phyloP scores from a whole-genome alignment of 768 basidiomycete species.

The Cystoderma amianthinum region DNA sequence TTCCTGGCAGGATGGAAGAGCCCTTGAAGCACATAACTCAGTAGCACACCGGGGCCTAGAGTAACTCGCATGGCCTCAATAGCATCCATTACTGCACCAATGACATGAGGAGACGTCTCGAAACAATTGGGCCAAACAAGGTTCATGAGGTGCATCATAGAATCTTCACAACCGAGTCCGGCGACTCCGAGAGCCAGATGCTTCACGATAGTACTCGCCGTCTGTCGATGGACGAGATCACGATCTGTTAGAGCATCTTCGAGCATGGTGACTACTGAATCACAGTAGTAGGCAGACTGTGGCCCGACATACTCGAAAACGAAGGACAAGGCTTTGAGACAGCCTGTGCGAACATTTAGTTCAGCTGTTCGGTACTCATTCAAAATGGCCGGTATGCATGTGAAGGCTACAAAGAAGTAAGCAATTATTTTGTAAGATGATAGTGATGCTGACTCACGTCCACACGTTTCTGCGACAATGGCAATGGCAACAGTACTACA shows the following conservation, averaged over 20 bases:
- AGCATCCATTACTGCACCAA: slow-evolving; percentile 97
- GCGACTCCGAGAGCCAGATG: slow-evolving; percentile 96
- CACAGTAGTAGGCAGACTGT: slow-evolving; percentile 93
- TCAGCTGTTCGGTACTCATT: slow-evolving; percentile 99
- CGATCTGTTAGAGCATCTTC: slow-evolving; percentile 98
- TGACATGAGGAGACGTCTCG: slow-evolving; percentile 97
- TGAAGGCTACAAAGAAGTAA: slow-evolving; percentile 59
- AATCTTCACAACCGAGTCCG: slow-evolving; percentile 96
- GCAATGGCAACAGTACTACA: slow-evolving; percentile 98
- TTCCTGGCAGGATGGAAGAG: slow-evolving; percentile 96
- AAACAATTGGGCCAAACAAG: slow-evolving; percentile 99
- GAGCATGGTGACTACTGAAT: slow-evolving; percentile 96
- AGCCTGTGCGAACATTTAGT: slow-evolving; percentile 97
- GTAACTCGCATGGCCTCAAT: slow-evolving; percentile 97
- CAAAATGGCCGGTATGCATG: slow-evolving; percentile 96
- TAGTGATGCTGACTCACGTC: slow-evolving; percentile 47
- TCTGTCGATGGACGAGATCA: slow-evolving; percentile 97
- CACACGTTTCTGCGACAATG: slow-evolving; percentile 91
- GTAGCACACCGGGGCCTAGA: slow-evolving; percentile 85
- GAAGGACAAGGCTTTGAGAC: slow-evolving; percentile 96
- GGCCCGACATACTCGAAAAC: slow-evolving; percentile 99
- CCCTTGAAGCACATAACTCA: slow-evolving; percentile 91
- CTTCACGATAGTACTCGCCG: slow-evolving; percentile 97
- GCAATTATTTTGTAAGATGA: slow-evolving; percentile 5
- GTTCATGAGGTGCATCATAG: slow-evolving; percentile 96